Conservation (phyloP, 148 eudicot species). For the Drosera capensis region DNA sequence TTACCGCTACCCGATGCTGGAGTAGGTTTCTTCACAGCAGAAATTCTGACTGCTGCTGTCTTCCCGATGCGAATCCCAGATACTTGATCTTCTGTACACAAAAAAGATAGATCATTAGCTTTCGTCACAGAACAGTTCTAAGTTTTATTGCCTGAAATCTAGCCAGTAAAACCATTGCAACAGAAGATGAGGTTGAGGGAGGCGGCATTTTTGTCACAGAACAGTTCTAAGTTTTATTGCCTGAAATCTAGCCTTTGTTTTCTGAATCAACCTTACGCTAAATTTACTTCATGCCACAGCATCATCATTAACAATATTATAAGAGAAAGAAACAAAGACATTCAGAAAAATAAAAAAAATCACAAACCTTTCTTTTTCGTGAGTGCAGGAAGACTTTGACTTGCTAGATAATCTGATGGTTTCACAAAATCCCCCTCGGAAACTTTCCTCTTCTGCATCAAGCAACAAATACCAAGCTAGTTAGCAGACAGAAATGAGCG, state of each 20-base stretch:
- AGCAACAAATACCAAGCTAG: conserved; percentile 1
- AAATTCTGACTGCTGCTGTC: conserved; percentile 22
- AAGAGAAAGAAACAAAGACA: background rate
- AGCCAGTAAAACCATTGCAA: too few relatives aligned
- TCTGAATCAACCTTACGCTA: too few relatives aligned
- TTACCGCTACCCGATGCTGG: conserved; percentile 6
- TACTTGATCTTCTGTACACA: conserved; percentile 15
- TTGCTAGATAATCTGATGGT: conserved; percentile 38
- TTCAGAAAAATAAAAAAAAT: background rate
- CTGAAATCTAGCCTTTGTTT: too few relatives aligned
- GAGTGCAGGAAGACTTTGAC: conserved; percentile 10
- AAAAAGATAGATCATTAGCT: conserved; percentile 1
- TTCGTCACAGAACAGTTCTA: background rate
- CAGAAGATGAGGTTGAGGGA: too few relatives aligned
- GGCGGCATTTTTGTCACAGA: too few relatives aligned
- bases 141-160: too few relatives aligned
- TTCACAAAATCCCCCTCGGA: conserved; percentile 15
- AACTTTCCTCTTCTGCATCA: conserved; percentile 36
- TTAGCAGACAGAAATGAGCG: too few relatives aligned
- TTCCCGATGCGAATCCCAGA: conserved; percentile 17
- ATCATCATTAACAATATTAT: background rate
- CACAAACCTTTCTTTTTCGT: conserved; percentile 27
- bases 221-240: too few relatives aligned
- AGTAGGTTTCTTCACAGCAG: conserved; percentile 25
- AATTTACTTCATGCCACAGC: background rate